phyloP scores from a whole-genome alignment of 1,139 yeast species.

The Blastobotrys persicus region DNA sequence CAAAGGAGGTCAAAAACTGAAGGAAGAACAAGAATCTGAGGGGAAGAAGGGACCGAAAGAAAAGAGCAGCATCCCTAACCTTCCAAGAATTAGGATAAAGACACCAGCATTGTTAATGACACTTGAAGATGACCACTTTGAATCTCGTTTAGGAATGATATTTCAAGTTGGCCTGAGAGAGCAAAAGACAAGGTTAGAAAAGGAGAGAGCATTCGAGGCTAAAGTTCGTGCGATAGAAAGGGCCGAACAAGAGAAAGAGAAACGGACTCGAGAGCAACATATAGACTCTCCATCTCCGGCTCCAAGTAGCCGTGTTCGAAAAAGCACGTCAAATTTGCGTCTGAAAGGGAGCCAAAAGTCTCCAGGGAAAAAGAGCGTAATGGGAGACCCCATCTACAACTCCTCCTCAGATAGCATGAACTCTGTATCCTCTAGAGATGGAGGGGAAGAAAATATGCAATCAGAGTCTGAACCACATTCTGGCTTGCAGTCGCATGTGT shows the following conservation, averaged over 20 bases:
- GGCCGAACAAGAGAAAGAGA: conserved; percentile 7
- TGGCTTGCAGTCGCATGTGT: background rate
- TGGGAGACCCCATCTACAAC: background rate
- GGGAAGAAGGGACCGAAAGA: conserved; percentile 44
- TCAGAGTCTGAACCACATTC: background rate
- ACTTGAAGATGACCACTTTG: conserved; percentile 86
- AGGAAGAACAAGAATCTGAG: conserved; percentile 39
- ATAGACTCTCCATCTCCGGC: background rate
- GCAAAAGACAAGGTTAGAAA: conserved; percentile 63
- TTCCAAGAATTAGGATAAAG: conserved; percentile 55
- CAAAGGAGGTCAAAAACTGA: conserved; percentile 13
- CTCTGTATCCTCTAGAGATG: background rate
- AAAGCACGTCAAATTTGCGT: conserved; percentile 1
- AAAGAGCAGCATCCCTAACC: conserved; percentile 29
- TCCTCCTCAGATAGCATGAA: conserved; percentile 5
- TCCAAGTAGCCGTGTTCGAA: background rate
- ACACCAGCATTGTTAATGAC: conserved; percentile 49
- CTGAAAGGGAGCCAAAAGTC: background rate
- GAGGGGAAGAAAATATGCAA: background rate
- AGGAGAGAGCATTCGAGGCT: conserved; percentile 52
- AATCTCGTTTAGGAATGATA: conserved; percentile 68
- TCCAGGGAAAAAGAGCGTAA: background rate
- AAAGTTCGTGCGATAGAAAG: conserved; percentile 33
- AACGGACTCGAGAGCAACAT: conserved; percentile 1
- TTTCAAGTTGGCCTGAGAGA: conserved; percentile 75